Conservation (phyloP, 2,329 filamentous ascomycete genomes). For the Davidsoniella virescens region DNA sequence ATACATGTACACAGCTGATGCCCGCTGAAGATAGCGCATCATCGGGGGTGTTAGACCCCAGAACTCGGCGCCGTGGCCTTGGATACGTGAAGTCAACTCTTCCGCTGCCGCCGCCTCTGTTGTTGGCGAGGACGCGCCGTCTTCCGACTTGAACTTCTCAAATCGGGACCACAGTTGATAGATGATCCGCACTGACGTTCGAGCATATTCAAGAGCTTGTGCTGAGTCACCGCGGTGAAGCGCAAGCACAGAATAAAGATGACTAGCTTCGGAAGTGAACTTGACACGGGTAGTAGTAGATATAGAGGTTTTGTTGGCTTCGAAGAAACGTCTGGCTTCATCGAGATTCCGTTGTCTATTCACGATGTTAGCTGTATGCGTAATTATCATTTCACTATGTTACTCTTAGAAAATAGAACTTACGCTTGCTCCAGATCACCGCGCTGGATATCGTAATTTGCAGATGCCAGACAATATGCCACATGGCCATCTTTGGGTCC, state of each 20-base stretch:
- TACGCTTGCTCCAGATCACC: slow-evolving; percentile 48
- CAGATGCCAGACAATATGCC: slow-evolving; percentile 46
- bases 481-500: slow-evolving; percentile 24
- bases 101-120: slow-evolving; percentile 16
- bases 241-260: slow-evolving; percentile 48
- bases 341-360: slow-evolving; percentile 8
- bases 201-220: slow-evolving; percentile 39
- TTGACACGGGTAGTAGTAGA: slow-evolving; percentile 39
- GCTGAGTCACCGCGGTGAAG: slow-evolving; percentile 45
- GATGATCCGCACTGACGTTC: slow-evolving; percentile 38
- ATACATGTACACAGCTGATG: slow-evolving; percentile 66
- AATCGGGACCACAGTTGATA: slow-evolving; percentile 40
- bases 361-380: not conserved
- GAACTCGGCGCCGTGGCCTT: slow-evolving; percentile 40
- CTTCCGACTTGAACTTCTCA: slow-evolving; percentile 23
- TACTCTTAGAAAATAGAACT: slow-evolving; percentile 14
- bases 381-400: too few species aligned
- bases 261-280: slow-evolving; percentile 17
- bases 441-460: slow-evolving; percentile 56
- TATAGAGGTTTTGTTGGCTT: slow-evolving; percentile 11
- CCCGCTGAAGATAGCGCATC: slow-evolving; percentile 52
- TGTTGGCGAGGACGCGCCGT: slow-evolving; percentile 13
- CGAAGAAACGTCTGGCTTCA: slow-evolving; percentile 10
- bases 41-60: slow-evolving; percentile 67
- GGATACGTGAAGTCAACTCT: slow-evolving; percentile 12